Evolutionary conservation across 148 eudicot genomes (phyloP).

Genomic region (Rhododendron mucronatum): DNA sequence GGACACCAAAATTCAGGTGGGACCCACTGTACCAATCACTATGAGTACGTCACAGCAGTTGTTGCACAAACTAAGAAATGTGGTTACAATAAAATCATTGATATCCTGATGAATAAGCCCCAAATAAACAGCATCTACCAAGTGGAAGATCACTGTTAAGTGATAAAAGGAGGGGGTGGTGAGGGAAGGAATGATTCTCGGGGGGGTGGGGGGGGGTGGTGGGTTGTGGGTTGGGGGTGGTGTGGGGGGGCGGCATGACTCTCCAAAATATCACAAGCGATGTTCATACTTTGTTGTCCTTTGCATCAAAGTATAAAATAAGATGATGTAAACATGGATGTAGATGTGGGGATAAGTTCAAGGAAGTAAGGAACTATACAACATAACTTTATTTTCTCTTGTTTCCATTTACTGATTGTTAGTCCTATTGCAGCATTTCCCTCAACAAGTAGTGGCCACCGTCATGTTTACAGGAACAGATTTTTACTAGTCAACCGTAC

Average conservation of each 20-base stretch:
- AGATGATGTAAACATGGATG: neutral
- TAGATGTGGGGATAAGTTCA: neutral
- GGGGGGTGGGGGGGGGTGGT: too few species aligned
- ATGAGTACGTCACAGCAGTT: neutral
- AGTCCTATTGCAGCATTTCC: neutral
- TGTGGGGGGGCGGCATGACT: neutral
- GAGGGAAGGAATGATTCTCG: neutral
- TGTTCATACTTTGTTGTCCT: neutral
- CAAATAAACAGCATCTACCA: neutral
- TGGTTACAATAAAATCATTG: neutral
- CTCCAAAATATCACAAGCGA: neutral
- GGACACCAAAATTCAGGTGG: neutral
- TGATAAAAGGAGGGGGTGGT: neutral
- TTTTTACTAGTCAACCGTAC: neutral
- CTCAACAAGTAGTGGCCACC: neutral
- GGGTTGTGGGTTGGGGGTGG: too few species aligned
- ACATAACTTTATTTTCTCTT: neutral
- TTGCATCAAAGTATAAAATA: neutral
- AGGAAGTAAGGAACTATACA: neutral
- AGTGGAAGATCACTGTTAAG: neutral
- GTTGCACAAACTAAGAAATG: neutral
- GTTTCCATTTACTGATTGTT: neutral
- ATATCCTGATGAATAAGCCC: neutral
- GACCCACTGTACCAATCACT: neutral
- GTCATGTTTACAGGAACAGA: neutral